phyloP scores from a whole-genome alignment of 192 early-diverging fungal species.

The Spizellomyces punctatus region DNA sequence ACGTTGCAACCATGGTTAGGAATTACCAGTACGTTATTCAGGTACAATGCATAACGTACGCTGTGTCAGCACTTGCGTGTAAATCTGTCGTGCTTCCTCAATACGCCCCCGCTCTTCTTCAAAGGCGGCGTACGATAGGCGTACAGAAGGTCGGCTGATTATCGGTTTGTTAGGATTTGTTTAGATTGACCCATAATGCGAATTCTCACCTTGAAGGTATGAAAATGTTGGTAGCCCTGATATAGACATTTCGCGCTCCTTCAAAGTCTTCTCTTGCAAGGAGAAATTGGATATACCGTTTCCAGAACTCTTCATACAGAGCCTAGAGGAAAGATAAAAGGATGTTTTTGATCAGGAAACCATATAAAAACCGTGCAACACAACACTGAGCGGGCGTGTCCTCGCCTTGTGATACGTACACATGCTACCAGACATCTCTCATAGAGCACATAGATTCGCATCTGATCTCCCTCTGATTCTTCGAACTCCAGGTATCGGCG shows the following conservation, averaged over 20 bases:
- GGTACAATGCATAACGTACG: conserved; percentile 40
- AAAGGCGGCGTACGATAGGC: conserved; percentile 61
- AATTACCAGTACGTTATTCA: neutral
- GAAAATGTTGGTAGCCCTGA: conserved; percentile 57
- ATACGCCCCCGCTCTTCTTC: conserved; percentile 63
- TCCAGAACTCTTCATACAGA: conserved; percentile 79
- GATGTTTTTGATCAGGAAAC: neutral
- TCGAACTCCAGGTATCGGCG: conserved; percentile 75
- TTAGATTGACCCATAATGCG: neutral
- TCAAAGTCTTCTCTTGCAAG: conserved; percentile 46
- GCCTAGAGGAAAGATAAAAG: conserved; percentile 48
- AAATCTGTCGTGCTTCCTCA: conserved; percentile 60
- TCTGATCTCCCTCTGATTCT: conserved; percentile 57
- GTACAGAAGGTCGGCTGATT: conserved; percentile 54
- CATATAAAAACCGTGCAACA: neutral
- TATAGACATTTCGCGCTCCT: conserved; percentile 53
- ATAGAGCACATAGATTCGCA: conserved; percentile 64
- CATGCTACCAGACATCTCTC: conserved; percentile 77
- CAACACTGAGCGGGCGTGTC: neutral
- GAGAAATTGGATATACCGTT: conserved; percentile 66
- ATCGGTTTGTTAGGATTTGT: neutral
- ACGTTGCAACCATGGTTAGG: neutral
- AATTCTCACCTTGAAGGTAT: conserved; percentile 49
- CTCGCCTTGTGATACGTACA: conserved; percentile 46
- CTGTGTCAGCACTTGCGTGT: conserved; percentile 52